Percentiles rank a stretch among this genome's conserved stretches.
Evolutionary conservation across 768 basidiomycete genomes (phyloP).

Genomic region (Agaricus subrufescens): DNA sequence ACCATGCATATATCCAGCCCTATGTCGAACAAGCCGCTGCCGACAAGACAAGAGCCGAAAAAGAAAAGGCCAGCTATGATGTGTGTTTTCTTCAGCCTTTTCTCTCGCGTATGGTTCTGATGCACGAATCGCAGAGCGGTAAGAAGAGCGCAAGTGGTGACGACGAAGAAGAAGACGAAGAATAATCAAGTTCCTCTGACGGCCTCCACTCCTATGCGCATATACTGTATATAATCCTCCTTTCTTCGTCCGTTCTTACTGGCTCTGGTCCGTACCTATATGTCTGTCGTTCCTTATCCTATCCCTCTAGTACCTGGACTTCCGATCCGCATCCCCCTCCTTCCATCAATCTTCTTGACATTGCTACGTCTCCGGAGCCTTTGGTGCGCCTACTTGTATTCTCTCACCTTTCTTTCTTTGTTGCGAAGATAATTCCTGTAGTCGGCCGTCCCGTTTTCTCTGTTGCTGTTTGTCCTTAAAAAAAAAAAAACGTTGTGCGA

Average conservation of each 20-base stretch:
- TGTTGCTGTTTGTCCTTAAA: background rate
- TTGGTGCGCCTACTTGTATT: constrained; percentile 5
- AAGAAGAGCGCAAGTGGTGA: constrained; percentile 28
- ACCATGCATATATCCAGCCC: constrained; percentile 45
- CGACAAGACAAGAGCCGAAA: constrained; percentile 85
- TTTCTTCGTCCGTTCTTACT: background rate
- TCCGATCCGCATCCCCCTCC: background rate
- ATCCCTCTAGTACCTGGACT: background rate
- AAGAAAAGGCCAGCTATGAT: constrained; percentile 62
- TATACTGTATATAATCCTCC: constrained; percentile 8
- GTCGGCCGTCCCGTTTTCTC: background rate
- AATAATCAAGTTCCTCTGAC: background rate
- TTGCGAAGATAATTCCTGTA: background rate
- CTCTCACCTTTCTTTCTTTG: background rate
- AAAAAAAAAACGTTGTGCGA: no score
- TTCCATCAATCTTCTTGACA: background rate
- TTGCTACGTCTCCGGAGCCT: background rate
- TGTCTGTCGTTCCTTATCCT: background rate
- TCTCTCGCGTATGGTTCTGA: background rate
- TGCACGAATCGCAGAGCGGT: background rate
- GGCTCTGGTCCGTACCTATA: background rate
- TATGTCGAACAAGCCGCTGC: constrained; percentile 82
- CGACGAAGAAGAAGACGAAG: constrained; percentile 29
- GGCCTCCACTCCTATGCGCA: background rate
- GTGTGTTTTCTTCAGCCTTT: constrained; percentile 7